Conservation (phyloP, 2,329 filamentous ascomycete species). For the Pseudogymnoascus sp. region DNA sequence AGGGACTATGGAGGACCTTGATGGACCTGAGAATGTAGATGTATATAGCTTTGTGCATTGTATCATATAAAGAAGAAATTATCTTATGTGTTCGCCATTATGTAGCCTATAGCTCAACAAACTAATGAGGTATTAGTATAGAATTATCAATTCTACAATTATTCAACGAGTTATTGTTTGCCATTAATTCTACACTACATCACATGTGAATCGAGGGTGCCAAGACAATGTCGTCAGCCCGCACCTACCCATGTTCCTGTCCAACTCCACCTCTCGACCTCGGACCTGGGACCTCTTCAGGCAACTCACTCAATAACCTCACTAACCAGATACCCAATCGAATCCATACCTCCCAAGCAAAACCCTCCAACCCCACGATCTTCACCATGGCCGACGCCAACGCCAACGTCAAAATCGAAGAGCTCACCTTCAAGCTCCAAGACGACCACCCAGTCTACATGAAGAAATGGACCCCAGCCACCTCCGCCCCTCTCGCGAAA, state of each 20-base stretch:
- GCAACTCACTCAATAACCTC: background rate
- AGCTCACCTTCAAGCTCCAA: background rate
- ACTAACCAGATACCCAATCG: background rate
- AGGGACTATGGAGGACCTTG: background rate
- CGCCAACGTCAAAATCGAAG: slow-evolving; percentile 2
- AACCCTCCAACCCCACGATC: background rate
- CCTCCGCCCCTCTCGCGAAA: slow-evolving; percentile 46
- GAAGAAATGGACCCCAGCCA: background rate
- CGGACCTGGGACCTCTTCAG: background rate
- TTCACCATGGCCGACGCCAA: background rate
- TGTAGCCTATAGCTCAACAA: background rate
- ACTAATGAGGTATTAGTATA: background rate
- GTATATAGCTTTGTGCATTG: background rate
- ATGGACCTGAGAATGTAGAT: background rate
- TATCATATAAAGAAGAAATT: background rate
- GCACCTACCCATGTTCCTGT: background rate
- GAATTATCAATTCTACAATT: background rate
- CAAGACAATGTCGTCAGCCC: background rate
- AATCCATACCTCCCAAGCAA: background rate
- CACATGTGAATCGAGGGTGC: background rate
- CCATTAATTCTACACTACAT: background rate
- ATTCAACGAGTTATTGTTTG: background rate
- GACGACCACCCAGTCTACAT: slow-evolving; percentile 3
- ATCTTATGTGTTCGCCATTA: background rate
- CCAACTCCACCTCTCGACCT: background rate